Conservation (phyloP, 148 eudicot genomes). For the Diospyros kaki region DNA sequence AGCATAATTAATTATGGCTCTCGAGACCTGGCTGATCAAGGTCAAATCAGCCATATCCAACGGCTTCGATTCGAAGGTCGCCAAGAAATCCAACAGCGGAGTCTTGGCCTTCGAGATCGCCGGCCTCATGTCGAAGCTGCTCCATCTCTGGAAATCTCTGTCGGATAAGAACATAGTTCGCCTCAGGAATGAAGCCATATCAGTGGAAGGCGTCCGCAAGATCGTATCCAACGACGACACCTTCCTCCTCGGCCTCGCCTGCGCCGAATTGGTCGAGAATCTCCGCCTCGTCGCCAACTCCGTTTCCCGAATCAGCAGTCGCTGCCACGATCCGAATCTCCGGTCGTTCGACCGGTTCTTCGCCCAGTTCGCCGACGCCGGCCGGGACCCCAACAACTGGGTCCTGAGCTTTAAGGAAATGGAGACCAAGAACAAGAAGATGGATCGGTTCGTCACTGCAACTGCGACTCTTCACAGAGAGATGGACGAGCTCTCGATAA, state of each 20-base stretch:
- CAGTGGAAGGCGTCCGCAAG: constrained; percentile 61
- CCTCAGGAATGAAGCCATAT: constrained; percentile 42
- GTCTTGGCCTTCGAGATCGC: constrained; percentile 74
- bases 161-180: constrained; percentile 52
- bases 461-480: constrained; percentile 59
- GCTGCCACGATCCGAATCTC: constrained; percentile 45
- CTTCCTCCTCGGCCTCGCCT: constrained; percentile 63
- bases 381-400: constrained; percentile 61
- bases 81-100: constrained; percentile 41
- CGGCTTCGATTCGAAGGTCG: constrained; percentile 25
- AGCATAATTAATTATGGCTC: constrained; percentile 30
- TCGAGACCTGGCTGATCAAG: constrained; percentile 64
- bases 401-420: constrained; percentile 50
- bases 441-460: constrained; percentile 41
- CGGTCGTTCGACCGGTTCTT: constrained; percentile 39
- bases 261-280: constrained; percentile 59
- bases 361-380: constrained; percentile 54
- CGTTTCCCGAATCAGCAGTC: constrained; percentile 32
- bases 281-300: constrained; percentile 40
- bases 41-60: constrained; percentile 42
- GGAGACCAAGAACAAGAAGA: constrained; percentile 44
- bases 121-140: constrained; percentile 58
- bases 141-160: constrained; percentile 63
- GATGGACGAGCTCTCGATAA: constrained; percentile 52
- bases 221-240: constrained; percentile 74